Evolutionary conservation across 108 stramenopile species (phyloP), one percentile per base, ranked within the genome.

Genomic region (Cyclotella cryptica): DNA sequence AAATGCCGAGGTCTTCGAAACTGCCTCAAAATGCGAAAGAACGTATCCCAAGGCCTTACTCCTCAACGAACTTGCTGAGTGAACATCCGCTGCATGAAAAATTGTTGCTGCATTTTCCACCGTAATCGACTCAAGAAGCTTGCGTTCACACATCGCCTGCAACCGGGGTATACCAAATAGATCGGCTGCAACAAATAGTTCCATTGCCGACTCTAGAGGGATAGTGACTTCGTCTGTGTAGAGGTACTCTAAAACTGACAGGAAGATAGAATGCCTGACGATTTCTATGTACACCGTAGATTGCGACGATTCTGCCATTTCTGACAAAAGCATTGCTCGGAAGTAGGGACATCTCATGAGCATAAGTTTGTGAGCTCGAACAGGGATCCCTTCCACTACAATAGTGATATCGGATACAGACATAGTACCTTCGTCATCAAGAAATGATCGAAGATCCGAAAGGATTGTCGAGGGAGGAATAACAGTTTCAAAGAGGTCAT

Each of bases 131-230:
- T 88, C 88, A 1, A 98, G 85, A 91, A 98, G 95, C 43, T 88
- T 84, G 52, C 93, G 83, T 84, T 99, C 98, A 76, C 98, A 99
- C 88, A 98, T 96, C 2, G 87, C 77, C 79, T 98, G 96, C 46
- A 99, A 79, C 21, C 98, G 85, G 14, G 98, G 97, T 39, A 99
- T 93, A n/a, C 94, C 96, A 87, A 97, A 99, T 21, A 92, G 81
- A 69, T 98, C 97, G 3, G 98, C 98, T 10, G 97, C 97, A 67
- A 95, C 96, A 80, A 98, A 98, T 9, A 99, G 77, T 70, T 99
- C 98, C 96, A 99, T 98, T 29, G 98, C 98, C 43, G 83, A 82
- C 19, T 97, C 96, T 4, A 97, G 70, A 21, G 84, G 77, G 45
- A 98, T 90, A 10, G 86, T 76, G 30, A 96, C 87, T 55, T 88